Evolutionary conservation across 1,284 basidiomycete genomes (phyloP).

Genomic region (Ganoderma multipileum): DNA sequence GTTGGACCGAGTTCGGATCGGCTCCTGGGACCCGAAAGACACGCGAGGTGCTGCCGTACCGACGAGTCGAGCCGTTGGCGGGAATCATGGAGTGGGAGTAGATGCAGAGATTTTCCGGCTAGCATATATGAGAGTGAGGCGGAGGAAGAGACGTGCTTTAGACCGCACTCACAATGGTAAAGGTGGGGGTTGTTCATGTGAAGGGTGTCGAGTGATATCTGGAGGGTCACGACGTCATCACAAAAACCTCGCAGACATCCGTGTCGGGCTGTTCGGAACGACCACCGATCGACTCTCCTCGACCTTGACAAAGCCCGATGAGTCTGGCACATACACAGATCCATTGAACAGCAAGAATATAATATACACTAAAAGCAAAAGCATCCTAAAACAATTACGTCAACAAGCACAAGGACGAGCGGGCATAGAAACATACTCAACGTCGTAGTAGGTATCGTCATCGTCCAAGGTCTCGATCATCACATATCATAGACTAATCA

Average conservation of each 20-base stretch:
- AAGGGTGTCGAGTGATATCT: background rate
- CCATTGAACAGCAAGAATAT: background rate
- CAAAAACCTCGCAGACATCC: background rate
- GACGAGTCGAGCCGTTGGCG: background rate
- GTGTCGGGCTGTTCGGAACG: background rate
- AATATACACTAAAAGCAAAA: slow-evolving; percentile 2
- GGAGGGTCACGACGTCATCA: background rate
- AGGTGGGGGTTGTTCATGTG: background rate
- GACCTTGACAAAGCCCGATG: no score
- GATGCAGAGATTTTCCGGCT: background rate
- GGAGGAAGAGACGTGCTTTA: background rate
- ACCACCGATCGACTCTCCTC: background rate
- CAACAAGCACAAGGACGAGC: background rate
- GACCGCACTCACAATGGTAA: background rate
- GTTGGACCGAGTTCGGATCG: background rate
- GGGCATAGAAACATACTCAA: background rate
- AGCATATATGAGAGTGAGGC: background rate
- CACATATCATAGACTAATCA: slow-evolving; percentile 24
- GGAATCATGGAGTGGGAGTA: background rate
- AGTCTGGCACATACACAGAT: background rate
- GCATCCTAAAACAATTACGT: background rate
- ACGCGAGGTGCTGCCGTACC: background rate
- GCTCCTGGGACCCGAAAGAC: slow-evolving; percentile 1
- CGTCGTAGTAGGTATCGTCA: background rate
- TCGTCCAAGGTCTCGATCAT: background rate